Conservation (phyloP, 805 yeast genomes). For the Starmerella khaoyaiensis region DNA sequence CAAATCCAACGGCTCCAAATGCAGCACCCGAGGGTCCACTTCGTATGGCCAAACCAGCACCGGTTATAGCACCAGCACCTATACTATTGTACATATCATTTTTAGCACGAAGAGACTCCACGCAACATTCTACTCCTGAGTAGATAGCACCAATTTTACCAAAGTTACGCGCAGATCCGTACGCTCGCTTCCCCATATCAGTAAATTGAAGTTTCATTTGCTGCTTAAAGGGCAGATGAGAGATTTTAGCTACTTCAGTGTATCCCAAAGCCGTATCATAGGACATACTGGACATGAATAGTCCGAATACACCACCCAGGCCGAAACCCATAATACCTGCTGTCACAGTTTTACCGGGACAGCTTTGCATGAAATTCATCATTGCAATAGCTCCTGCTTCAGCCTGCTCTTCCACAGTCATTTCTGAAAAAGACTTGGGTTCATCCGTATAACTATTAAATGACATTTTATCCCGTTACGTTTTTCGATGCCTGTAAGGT, state of each 20-base stretch:
- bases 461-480: conserved; percentile 16
- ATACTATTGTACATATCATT: conserved; percentile 87
- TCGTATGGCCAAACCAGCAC: conserved; percentile 86
- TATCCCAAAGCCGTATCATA: conserved; percentile 64
- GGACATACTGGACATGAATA: conserved; percentile 72
- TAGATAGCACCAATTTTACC: conserved; percentile 86
- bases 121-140: conserved; percentile 82
- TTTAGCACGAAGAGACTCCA: conserved; percentile 76
- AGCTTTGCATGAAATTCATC: conserved; percentile 73
- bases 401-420: conserved; percentile 88
- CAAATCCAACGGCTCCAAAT: conserved; percentile 94
- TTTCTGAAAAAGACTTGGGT: conserved; percentile 43
- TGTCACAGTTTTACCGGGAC: conserved; percentile 87
- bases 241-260: conserved; percentile 42
- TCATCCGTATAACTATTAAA: conserved; percentile 11
- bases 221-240: conserved; percentile 80
- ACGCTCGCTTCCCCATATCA: conserved; percentile 87
- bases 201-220: conserved; percentile 82
- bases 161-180: conserved; percentile 80
- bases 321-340: conserved; percentile 91
- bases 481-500: too few relatives aligned
- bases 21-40: conserved; percentile 89
- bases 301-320: conserved; percentile 88
- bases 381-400: conserved; percentile 76
- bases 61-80: conserved; percentile 89